A percentile compares a stretch with the other conserved stretches of the same genome.
These are phyloP conservation scores for Henckelia pumila DNA, from an alignment of 257 asterid genomes.

Conservation along the genomic window DNA sequence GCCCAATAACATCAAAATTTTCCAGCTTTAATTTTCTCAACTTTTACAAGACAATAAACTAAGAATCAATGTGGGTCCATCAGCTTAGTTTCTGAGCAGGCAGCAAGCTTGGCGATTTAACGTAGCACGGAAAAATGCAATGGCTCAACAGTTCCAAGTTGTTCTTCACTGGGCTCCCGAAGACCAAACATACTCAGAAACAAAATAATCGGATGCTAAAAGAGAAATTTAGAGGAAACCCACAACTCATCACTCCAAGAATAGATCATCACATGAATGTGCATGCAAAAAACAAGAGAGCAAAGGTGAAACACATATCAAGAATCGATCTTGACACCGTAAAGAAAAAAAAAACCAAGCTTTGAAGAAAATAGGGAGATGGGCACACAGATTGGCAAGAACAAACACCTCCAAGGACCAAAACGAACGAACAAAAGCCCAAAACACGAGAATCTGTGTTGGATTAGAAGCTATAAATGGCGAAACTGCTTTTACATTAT, in stretches of 20 bases:
- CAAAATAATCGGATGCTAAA: not conserved
- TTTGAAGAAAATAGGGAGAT: constrained; percentile 1
- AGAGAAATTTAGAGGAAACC: not conserved
- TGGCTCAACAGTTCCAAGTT: not conserved
- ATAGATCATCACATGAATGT: not conserved
- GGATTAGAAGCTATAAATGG: constrained; percentile 14
- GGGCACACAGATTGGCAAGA: not conserved
- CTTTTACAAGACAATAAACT: not conserved
- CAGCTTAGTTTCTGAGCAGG: not conserved
- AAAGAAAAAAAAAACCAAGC: not conserved
- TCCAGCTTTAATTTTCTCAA: not conserved
- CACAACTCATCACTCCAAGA: not conserved
- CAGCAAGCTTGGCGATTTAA: not conserved
- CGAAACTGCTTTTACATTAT: not conserved
- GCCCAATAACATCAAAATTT: constrained; percentile 30
- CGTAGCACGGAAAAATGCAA: too few relatives aligned
- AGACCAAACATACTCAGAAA: not conserved
- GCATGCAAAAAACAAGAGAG: constrained; percentile 2
- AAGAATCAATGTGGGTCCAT: constrained; percentile 23
- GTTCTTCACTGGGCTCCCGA: not conserved
- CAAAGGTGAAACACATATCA: not conserved
- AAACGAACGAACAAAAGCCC: not conserved
- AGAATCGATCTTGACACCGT: constrained; percentile 16
- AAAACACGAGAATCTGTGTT: not conserved
- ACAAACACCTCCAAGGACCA: not conserved